phyloP scores from a whole-genome alignment of 495 filamentous ascomycete genomes.

The Tricharina praecox region DNA sequence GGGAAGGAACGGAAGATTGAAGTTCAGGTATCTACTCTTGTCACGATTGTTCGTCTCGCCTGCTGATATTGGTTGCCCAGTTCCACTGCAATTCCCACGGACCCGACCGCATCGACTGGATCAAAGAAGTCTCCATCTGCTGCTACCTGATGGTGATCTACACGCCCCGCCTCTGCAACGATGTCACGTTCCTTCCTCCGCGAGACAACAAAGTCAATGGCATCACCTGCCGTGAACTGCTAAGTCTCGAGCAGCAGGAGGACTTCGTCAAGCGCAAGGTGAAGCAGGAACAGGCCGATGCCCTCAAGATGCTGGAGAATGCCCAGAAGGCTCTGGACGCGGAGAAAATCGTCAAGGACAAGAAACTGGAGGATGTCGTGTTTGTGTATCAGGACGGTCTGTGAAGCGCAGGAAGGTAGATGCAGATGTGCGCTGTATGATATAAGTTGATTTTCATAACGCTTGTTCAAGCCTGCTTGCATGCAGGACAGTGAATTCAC shows the following conservation, averaged over 20 bases:
- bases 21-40: constrained; percentile 36
- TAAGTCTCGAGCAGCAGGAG: constrained; percentile 30
- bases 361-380: constrained; percentile 24
- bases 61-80: constrained; percentile 26
- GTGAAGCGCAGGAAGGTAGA: no score
- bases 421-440: no score
- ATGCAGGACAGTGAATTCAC: no score
- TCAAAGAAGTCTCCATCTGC: constrained; percentile 89
- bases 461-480: no score
- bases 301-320: constrained; percentile 11
- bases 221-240: constrained; percentile 60
- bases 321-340: constrained; percentile 32
- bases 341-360: constrained; percentile 29
- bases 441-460: no score
- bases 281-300: constrained; percentile 12
- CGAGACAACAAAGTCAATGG: constrained; percentile 60
- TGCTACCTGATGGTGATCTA: constrained; percentile 90
- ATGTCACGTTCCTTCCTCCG: constrained; percentile 79
- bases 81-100: constrained; percentile 83
- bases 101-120: constrained; percentile 72
- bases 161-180: constrained; percentile 80
- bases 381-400: no score
- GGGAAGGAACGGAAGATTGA: constrained; percentile 72
- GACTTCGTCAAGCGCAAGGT: constrained; percentile 15
- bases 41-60: background rate